A percentile compares a stretch with the other conserved stretches of the same genome.
Conservation (phyloP, 148 eudicot species). For the Diospyros kaki region DNA sequence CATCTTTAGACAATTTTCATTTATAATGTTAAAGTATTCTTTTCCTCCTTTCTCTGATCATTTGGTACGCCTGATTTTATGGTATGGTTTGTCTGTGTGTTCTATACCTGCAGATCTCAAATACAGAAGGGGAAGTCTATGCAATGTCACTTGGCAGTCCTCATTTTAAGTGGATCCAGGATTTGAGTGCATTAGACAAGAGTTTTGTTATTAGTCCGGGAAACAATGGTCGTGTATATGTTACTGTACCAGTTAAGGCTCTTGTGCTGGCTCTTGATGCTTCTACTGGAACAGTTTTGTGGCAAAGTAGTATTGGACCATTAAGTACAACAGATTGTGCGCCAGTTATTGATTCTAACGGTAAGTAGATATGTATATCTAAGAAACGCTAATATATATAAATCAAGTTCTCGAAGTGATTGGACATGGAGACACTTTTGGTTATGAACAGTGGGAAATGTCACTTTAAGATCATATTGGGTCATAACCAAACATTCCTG, state of each 20-base stretch:
- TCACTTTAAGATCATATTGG: no score
- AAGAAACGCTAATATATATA: no score
- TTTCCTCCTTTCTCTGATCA: background rate
- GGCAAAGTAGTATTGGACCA: slow-evolving; percentile 79
- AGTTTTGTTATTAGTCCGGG: slow-evolving; percentile 53
- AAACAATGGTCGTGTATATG: slow-evolving; percentile 73
- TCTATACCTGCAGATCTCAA: slow-evolving; percentile 55
- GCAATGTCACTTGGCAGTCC: slow-evolving; percentile 54
- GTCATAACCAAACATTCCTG: no score
- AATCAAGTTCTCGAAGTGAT: no score
- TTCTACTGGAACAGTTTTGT: slow-evolving; percentile 56
- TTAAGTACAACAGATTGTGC: slow-evolving; percentile 46
- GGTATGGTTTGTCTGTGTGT: background rate
- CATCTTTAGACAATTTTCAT: background rate
- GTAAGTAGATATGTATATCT: slow-evolving; percentile 25
- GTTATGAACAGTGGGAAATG: no score
- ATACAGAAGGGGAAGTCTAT: slow-evolving; percentile 78
- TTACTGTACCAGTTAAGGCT: slow-evolving; percentile 50
- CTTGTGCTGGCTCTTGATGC: slow-evolving; percentile 63
- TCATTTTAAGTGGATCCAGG: slow-evolving; percentile 74
- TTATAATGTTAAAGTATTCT: background rate
- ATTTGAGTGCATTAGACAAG: slow-evolving; percentile 56
- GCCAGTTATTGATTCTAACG: slow-evolving; percentile 78
- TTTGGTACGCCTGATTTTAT: background rate
- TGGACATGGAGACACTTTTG: no score